Base-by-base conservation (phyloP, 1,139 yeast species). In the Protomyces pachydermus region DNA sequence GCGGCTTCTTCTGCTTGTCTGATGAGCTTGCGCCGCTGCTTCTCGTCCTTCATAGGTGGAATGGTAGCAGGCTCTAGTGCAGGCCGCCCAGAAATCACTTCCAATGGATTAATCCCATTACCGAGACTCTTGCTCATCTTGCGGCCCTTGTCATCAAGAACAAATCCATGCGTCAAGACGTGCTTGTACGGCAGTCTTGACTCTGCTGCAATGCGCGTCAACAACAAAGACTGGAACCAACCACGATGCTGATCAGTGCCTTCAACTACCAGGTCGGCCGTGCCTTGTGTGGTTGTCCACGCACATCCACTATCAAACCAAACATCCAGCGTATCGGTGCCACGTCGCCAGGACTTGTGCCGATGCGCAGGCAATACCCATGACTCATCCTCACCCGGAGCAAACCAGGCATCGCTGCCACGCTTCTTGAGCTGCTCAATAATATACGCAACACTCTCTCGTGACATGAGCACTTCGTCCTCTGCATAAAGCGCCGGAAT, bases 191-290 rank as follows among this genome's bases (percentile, higher is more conserved):
- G 98, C 0, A 93, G 82, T 0, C 67, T 69, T 3, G 72, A 62
- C 37, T 63, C 60, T 14, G 69, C 69, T 1, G 84, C 91, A 37
- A 90, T 81, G 71, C 85, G 88, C 46, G 95, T 91, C 66, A 95
- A 78, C 48, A 95, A 77, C 0, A 97, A 90, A 34, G 97, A 89
- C 76, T 93, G 99, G 74, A 93, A 93, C 99, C 99, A 93, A 0
- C 99, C 99, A 67, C 99, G 82, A 73, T 95, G 98, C 74, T 93
- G 99, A 73, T 93, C 99, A 42, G 93, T 84, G 1, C 99, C 99
- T 77, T 93, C 99, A 23, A 91, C 75, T 72, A 90, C 91, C 16
- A 89, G 81, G 73, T 91, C 95, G 0, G 96, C 88, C 10, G 78
- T 73, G 42, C 76, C 78, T 12, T 25, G 56, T 38, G 90, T 78